A percentile compares a stretch with the other conserved stretches of the same genome.
Evolutionary conservation across 148 eudicot species (phyloP).

Genomic region (Rheum nobile): DNA sequence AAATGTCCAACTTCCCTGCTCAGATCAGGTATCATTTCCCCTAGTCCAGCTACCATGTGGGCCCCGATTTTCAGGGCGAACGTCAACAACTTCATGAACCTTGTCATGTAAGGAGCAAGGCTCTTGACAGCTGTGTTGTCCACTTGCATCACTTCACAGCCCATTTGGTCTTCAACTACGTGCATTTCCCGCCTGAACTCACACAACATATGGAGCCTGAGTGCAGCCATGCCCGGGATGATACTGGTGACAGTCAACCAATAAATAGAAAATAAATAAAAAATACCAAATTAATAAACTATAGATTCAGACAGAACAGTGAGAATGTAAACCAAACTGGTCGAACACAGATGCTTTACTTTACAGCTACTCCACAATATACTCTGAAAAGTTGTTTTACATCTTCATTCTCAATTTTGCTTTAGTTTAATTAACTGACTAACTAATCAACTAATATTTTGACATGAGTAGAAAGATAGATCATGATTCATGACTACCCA

Average conservation of each 20-base stretch:
- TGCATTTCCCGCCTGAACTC: slow-evolving; percentile 83
- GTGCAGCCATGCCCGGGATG: slow-evolving; percentile 77
- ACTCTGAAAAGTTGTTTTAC: too few relatives aligned
- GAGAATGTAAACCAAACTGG: too few relatives aligned
- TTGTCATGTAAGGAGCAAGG: slow-evolving; percentile 80
- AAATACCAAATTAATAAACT: too few relatives aligned
- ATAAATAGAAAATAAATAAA: too few relatives aligned
- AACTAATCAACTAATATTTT: too few relatives aligned
- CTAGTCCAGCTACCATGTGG: slow-evolving; percentile 84
- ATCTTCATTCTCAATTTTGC: too few relatives aligned
- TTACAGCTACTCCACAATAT: too few relatives aligned
- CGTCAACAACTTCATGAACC: slow-evolving; percentile 76
- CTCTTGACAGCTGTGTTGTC: slow-evolving; percentile 58
- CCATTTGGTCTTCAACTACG: slow-evolving; percentile 85
- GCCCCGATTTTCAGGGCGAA: slow-evolving; percentile 90
- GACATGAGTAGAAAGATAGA: too few relatives aligned
- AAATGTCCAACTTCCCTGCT: slow-evolving; percentile 69
- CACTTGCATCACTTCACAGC: slow-evolving; percentile 81
- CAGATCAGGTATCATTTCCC: slow-evolving; percentile 82
- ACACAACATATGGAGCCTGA: slow-evolving; percentile 79
- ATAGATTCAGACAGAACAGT: too few relatives aligned
- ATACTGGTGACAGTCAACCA: slow-evolving; percentile 66
- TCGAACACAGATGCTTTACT: too few relatives aligned
- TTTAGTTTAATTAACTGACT: too few relatives aligned
- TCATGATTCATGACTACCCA: too few relatives aligned